Percentiles rank a stretch among this genome's conserved stretches.
Conservation (phyloP, 257 asterid genomes). For the Penstemon newberryi region DNA sequence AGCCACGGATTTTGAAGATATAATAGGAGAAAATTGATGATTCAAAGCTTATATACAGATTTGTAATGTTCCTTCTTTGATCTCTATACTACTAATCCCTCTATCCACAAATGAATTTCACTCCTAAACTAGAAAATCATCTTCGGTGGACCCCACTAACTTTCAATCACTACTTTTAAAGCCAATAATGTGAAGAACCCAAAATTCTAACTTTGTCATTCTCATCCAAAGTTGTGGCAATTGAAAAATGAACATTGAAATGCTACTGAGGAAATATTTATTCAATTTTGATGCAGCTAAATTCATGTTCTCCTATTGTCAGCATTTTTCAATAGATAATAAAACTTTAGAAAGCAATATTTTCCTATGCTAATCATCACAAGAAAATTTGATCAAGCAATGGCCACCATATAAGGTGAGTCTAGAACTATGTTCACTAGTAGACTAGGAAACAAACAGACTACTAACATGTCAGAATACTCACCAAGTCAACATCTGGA, state of each 20-base stretch:
- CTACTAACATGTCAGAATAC: conserved; percentile 29
- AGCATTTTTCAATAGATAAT: not conserved
- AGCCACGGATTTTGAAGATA: not conserved
- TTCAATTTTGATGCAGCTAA: not conserved
- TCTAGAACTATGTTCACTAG: conserved; percentile 11
- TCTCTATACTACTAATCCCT: not conserved
- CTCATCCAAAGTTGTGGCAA: not conserved
- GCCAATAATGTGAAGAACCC: not conserved
- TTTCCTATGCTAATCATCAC: not conserved
- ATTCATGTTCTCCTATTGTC: conserved; percentile 1
- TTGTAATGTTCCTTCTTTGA: not conserved
- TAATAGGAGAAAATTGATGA: not conserved
- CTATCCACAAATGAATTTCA: too few species aligned
- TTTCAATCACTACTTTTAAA: not conserved
- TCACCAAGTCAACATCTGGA: conserved; percentile 82
- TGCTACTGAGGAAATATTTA: conserved; percentile 4
- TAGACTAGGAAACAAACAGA: conserved; percentile 8
- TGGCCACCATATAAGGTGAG: not conserved
- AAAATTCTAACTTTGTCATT: not conserved
- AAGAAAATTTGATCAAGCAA: not conserved
- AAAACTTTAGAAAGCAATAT: not conserved
- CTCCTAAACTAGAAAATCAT: too few species aligned
- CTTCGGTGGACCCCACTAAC: not conserved
- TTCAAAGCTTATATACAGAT: not conserved
- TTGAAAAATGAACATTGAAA: conserved; percentile 7